Evolutionary conservation across 2,329 filamentous ascomycete genomes (phyloP), one percentile per base, ranked within the genome.

Genomic region (Neoscytalidium dimidiatum): DNA sequence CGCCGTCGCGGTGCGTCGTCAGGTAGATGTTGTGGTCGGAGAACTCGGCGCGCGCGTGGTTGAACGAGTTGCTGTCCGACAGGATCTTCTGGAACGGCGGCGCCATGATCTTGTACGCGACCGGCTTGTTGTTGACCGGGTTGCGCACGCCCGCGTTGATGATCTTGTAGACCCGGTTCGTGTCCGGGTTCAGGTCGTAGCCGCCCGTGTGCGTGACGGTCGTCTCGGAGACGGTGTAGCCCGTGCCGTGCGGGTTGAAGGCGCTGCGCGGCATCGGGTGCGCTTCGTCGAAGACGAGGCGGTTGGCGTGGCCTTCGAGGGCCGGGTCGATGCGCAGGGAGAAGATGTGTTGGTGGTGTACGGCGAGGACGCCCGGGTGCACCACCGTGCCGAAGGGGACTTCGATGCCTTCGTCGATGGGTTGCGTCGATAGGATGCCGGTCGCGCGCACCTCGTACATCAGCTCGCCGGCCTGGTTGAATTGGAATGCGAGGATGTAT

Each of bases 341-440:
- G 79, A 94, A 92, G 74, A 92, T 90, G 76, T 93, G 91, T 73
- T 94, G 90, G 71, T 93, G 90, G 76, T 90, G 87, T 0, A 82
- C 81, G 2, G 88, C 90, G 35, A 92, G 84, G 17, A 90, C 88
- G 48, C 89, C 88, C 0, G 88, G 88, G 66, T 89, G 87, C 4
- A 91, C 88, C 44, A 90, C 84, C 0, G 88, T 91, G 35, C 88
- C 89, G 80, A 86, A 90, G 2, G 86, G 85, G 3, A 90, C 87
- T 13, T 84, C 84, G 58, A 88, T 74, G 14, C 85, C 87, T 66
- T 89, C 84, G 65, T 90, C 88, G 68, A 90, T 88, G 3, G 88
- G 88, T 64, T 89, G 85, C 0, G 88, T 90, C 63, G 85, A 88
- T 19, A 91, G 79, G 65, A 91, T 89, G 4, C 88, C 88, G 1